phyloP scores from a whole-genome alignment of 2,329 filamentous ascomycete genomes.

The Graphiopsis chlorocephala region DNA sequence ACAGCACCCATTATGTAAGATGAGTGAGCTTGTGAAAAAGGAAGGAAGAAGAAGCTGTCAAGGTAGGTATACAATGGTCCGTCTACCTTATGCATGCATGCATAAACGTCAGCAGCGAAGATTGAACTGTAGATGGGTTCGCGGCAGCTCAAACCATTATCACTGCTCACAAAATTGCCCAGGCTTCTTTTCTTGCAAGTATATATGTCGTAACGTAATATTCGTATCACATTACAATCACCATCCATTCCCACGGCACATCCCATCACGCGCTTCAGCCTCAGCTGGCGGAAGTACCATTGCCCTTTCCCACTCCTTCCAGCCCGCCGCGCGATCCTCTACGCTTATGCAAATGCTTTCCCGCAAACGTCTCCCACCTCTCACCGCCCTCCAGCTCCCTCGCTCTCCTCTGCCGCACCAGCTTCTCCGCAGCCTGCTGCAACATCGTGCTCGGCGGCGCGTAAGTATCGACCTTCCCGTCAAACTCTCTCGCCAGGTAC shows the following conservation, averaged over 20 bases:
- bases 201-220: neutral
- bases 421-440: slow-evolving; percentile 46
- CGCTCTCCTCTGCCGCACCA: slow-evolving; percentile 46
- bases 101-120: too few species aligned
- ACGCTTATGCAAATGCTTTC: slow-evolving; percentile 17
- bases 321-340: neutral
- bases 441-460: slow-evolving; percentile 45
- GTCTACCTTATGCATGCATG: too few species aligned
- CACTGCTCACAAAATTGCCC: neutral
- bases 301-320: neutral
- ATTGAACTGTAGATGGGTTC: neutral
- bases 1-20: too few species aligned
- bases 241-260: too few species aligned
- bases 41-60: too few species aligned
- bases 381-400: slow-evolving; percentile 37
- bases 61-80: too few species aligned
- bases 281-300: neutral
- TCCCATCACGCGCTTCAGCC: neutral
- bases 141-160: neutral
- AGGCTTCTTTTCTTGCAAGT: neutral
- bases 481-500: slow-evolving; percentile 41
- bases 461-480: slow-evolving; percentile 41
- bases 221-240: neutral
- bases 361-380: slow-evolving; percentile 35
- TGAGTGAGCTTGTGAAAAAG: too few species aligned